Evolutionary conservation across 257 asterid genomes (phyloP), one percentile per base, ranked within the genome.

Genomic region (Catharanthus roseus): DNA sequence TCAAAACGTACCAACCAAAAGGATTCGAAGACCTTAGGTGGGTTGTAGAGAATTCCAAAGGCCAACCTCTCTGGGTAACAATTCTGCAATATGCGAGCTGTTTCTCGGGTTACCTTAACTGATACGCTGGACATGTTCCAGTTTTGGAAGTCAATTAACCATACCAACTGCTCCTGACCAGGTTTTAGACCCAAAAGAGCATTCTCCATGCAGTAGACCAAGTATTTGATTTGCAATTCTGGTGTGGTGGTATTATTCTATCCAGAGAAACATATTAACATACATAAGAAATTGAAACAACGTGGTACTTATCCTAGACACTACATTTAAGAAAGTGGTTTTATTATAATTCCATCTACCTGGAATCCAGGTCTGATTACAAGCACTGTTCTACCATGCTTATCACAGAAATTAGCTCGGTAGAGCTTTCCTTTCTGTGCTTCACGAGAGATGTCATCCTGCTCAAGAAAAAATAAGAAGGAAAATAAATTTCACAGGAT

Each of bases 51-150:
- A 68, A 89, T 80, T 7, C 88, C 96, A 23, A 85, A 31, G 21
- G 83, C 96, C 39, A 89, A 87, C 81, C 96, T 82, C 80, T 89
- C 93, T 0, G 96, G 96, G 68, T 87, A 89, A 65, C 78, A 81
- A 56, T 84, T 85, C 78, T 86, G 96, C 74, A 89, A 69, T n/a
- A 87, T 70, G 13, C 71, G 83, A 9, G 87, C 89, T 10, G 88
- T 80, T 77, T 89, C 91, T 7, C 82, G 77, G 24, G 92, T 78
- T 38, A 84, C 81, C 78, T 83, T 88, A 19, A 90, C 75, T 3
- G 95, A 85, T 63, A 81, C 65, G 74, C 84, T 69, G 39, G 86
- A 67, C 88, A 82, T 74, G 67, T 80, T 88, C 90, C 91, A 88
- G 33, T 69, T 71, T 10, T 78, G 77, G 44, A 90, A 88, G 74